Evolutionary conservation across 1,139 yeast genomes (phyloP), one percentile per base, ranked within the genome.

Genomic region (Wickerhamiella pararugosa): DNA sequence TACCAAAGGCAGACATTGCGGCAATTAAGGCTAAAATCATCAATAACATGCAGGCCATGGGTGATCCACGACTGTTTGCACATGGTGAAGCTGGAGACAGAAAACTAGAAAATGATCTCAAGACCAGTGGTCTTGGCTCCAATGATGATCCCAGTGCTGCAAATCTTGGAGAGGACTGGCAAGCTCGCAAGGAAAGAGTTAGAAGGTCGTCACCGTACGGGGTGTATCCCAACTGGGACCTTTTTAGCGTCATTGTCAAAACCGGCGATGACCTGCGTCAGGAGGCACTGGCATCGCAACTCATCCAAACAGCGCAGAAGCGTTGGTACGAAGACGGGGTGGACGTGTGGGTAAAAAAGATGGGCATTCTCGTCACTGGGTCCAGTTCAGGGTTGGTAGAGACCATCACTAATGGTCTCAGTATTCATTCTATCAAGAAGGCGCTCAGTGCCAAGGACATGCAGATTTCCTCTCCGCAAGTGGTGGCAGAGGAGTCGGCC

Each of bases 261-360:
- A 87, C 94, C 40, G 98, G 98, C 29, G 90, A 82, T 54, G 98
- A 90, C 59, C 61, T 90, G 42, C 82, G 95, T 21, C 98, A 90
- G 58, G 98, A 90, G 57, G 96, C 98, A 0, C 86, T 90, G 66
- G 98, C 98, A 0, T 86, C 96, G 51, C 98, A 90, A 57, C 60
- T 90, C 32, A 87, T 90, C 39, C 77, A 81, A 44, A 78, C 94
- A 36, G 82, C 87, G 61, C 79, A 93, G 0, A 75, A 73, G 43
- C 76, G 84, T 38, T 90, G 97, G 97, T 72, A 74, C 41, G 70
- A 66, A 30, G 71, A 73, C 27, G 65, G 68, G 1, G 74, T 79
- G 5, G 75, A 71, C 10, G 82, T 77, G 5, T 90, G 98, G 97
- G 92, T 90, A 1, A 87, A 87, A 52, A 70, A 77, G 48, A 90